A percentile compares a stretch with the other conserved stretches of the same genome.
Evolutionary conservation across 441 rosid species (phyloP).

Genomic region (Isatis lusitanica): DNA sequence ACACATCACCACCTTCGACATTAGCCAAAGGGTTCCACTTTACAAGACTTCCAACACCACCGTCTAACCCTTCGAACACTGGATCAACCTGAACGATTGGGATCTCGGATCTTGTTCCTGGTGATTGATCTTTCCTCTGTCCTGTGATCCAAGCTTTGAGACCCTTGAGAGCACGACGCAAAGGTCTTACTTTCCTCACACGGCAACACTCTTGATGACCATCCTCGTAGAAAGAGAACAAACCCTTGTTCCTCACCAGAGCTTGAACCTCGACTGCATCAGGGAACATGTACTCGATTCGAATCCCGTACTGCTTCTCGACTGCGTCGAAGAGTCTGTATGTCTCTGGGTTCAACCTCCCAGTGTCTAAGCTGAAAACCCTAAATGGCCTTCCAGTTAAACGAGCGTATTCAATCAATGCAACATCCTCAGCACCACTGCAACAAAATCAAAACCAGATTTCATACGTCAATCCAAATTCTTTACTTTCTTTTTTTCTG

Average conservation of each 20-base stretch:
- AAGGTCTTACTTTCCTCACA: conserved; percentile 58
- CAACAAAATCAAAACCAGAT: background rate
- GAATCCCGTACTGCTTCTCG: conserved; percentile 53
- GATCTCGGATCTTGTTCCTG: conserved; percentile 51
- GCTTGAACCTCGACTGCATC: conserved; percentile 61
- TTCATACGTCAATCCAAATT: background rate
- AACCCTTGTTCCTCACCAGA: conserved; percentile 52
- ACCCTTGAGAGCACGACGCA: conserved; percentile 54
- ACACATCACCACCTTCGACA: conserved; percentile 48
- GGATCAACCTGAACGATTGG: conserved; percentile 58
- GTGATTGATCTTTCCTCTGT: conserved; percentile 63
- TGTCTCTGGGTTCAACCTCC: conserved; percentile 55
- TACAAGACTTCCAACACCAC: conserved; percentile 54
- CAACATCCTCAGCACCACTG: conserved; percentile 68
- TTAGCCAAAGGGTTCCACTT: conserved; percentile 68
- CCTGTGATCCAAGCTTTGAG: conserved; percentile 66
- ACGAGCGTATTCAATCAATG: conserved; percentile 55
- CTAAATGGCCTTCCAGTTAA: conserved; percentile 52
- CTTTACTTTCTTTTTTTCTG: background rate
- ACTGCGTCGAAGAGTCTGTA: conserved; percentile 49
- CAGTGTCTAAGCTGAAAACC: conserved; percentile 58
- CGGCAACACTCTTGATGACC: conserved; percentile 66
- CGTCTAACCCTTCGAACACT: conserved; percentile 49
- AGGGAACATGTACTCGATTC: conserved; percentile 55
- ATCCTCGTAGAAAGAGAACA: conserved; percentile 55